phyloP scores from a whole-genome alignment of 1,284 basidiomycete species.

The Boletellus sp. region DNA sequence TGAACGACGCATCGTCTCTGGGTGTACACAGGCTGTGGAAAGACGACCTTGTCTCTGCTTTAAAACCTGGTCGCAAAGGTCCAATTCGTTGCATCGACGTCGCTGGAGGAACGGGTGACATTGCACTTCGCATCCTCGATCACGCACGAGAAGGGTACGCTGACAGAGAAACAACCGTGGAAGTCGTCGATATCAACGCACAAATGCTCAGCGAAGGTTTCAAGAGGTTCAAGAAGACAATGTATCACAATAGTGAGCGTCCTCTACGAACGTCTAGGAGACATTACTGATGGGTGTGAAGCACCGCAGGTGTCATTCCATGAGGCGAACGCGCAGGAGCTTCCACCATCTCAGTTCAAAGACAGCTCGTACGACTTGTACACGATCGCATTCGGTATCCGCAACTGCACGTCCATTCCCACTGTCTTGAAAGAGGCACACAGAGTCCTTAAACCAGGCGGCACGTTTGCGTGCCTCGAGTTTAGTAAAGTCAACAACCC shows the following conservation, averaged over 20 bases:
- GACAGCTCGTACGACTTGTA: slow-evolving; percentile 91
- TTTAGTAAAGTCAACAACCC: slow-evolving; percentile 95
- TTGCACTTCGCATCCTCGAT: slow-evolving; percentile 92
- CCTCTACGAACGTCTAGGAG: neutral
- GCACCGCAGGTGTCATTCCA: slow-evolving; percentile 93
- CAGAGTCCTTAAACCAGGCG: slow-evolving; percentile 95
- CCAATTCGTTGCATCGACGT: slow-evolving; percentile 87
- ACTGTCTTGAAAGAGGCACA: slow-evolving; percentile 88
- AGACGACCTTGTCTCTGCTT: slow-evolving; percentile 80
- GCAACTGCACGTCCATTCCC: slow-evolving; percentile 94
- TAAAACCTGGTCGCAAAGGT: slow-evolving; percentile 77
- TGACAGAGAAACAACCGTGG: slow-evolving; percentile 85
- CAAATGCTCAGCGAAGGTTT: slow-evolving; percentile 95
- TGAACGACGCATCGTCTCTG: slow-evolving; percentile 98
- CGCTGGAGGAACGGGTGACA: slow-evolving; percentile 97
- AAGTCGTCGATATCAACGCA: slow-evolving; percentile 92
- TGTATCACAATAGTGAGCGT: slow-evolving; percentile 91
- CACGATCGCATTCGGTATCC: slow-evolving; percentile 98
- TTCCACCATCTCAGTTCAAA: slow-evolving; percentile 64
- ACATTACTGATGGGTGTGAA: slow-evolving; percentile 33
- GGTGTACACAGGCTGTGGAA: slow-evolving; percentile 99
- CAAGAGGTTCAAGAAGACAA: slow-evolving; percentile 88
- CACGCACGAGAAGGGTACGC: slow-evolving; percentile 86
- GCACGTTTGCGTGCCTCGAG: slow-evolving; percentile 93
- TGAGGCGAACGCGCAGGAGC: slow-evolving; percentile 89